Conservation (phyloP, 441 rosid species). For the Theobroma grandiflorum region DNA sequence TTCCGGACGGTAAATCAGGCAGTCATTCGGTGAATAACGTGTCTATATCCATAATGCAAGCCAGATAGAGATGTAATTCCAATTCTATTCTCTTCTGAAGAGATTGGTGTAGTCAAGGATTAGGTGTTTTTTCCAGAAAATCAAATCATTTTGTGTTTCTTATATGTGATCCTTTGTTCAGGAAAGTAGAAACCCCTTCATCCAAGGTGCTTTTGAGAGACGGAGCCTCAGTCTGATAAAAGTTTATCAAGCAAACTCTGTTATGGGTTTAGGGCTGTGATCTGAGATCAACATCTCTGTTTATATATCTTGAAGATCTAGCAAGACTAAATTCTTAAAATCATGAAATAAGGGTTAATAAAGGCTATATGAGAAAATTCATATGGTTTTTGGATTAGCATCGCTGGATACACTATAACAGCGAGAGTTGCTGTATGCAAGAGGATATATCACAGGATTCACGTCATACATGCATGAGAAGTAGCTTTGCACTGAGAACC, state of each 20-base stretch:
- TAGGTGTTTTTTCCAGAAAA: background rate
- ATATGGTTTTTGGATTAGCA: too few relatives aligned
- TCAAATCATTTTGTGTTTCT: background rate
- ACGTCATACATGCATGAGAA: background rate
- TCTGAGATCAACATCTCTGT: background rate
- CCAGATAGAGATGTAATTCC: background rate
- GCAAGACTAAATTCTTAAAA: background rate
- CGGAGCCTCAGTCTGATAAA: background rate
- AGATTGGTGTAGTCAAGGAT: background rate
- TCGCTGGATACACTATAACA: too few relatives aligned
- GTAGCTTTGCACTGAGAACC: background rate
- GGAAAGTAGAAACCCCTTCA: background rate
- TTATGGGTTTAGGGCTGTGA: background rate
- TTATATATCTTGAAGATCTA: background rate
- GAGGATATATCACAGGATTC: background rate
- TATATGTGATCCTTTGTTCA: background rate
- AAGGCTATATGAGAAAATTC: too few relatives aligned
- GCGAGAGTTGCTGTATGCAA: too few relatives aligned
- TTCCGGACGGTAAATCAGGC: background rate
- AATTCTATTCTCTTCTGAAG: background rate
- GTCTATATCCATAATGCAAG: background rate
- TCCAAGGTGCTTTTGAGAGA: background rate
- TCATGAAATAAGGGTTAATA: background rate
- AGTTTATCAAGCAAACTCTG: background rate
- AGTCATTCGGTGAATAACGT: background rate